Conservation (phyloP, 192 early-diverging fungal species). For the Phycomyces nitens region DNA sequence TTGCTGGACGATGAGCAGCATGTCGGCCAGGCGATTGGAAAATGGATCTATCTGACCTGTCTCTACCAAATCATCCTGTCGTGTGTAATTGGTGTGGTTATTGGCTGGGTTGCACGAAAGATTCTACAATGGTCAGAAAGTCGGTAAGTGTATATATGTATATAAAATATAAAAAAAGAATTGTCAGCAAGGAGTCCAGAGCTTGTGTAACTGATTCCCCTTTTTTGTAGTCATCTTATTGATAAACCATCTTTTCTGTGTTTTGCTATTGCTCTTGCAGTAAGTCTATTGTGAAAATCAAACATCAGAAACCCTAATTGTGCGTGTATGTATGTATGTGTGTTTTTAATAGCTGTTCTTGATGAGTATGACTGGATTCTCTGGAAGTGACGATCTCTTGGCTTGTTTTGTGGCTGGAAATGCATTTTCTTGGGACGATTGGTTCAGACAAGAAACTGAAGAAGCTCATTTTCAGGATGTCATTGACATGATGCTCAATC, state of each 20-base stretch:
- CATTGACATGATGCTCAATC: constrained; percentile 82
- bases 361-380: constrained; percentile 64
- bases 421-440: constrained; percentile 86
- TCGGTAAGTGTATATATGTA: constrained; percentile 26
- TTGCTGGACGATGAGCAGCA: constrained; percentile 47
- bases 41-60: constrained; percentile 74
- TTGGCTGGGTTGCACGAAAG: constrained; percentile 67
- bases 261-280: constrained; percentile 77
- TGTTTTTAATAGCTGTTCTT: constrained; percentile 52
- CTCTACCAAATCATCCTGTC: constrained; percentile 76
- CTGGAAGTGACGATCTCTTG: constrained; percentile 70
- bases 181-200: neutral
- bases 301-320: too few species aligned
- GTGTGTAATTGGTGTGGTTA: constrained; percentile 61
- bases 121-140: constrained; percentile 63
- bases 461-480: constrained; percentile 87
- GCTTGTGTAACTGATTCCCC: neutral
- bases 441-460: constrained; percentile 80
- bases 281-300: constrained; percentile 26
- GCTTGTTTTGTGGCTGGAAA: constrained; percentile 78
- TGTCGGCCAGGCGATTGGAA: constrained; percentile 61
- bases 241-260: constrained; percentile 85
- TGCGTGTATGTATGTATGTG: too few species aligned
- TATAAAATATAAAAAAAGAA: neutral
- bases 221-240: constrained; percentile 58